phyloP scores from a whole-genome alignment of 371 early-diverging fungal species.

The Mortierella sp. region DNA sequence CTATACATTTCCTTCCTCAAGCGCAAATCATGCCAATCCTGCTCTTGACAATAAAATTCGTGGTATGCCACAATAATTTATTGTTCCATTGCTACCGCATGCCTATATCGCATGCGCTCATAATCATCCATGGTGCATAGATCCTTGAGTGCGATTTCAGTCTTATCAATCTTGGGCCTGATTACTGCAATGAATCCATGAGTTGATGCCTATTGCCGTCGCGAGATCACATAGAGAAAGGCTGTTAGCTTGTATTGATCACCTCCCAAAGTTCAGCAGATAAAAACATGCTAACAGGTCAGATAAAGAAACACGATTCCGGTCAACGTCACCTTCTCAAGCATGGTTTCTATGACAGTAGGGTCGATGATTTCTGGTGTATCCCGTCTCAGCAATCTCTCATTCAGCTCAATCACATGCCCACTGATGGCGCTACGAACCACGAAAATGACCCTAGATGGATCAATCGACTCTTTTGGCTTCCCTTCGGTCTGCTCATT shows the following conservation, averaged over 20 bases:
- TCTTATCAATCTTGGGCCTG: slow-evolving; percentile 43
- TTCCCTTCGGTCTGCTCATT: not conserved
- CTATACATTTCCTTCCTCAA: not conserved
- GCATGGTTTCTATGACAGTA: slow-evolving; percentile 27
- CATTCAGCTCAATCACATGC: slow-evolving; percentile 47
- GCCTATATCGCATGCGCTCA: slow-evolving; percentile 1
- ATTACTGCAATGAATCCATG: slow-evolving; percentile 54
- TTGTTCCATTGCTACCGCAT: not conserved
- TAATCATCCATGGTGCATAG: slow-evolving; percentile 34
- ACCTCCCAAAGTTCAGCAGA: not conserved
- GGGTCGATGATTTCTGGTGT: slow-evolving; percentile 27
- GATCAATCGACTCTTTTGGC: slow-evolving; percentile 29
- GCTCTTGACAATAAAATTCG: not conserved
- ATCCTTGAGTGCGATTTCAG: slow-evolving; percentile 31
- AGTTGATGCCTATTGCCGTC: slow-evolving; percentile 33
- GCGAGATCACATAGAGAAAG: not conserved
- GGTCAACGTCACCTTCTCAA: slow-evolving; percentile 33
- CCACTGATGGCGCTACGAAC: slow-evolving; percentile 33
- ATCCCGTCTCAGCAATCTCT: slow-evolving; percentile 24
- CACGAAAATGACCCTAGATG: slow-evolving; percentile 40
- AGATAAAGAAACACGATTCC: not conserved
- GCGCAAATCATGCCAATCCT: not conserved
- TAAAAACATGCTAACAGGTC: not conserved
- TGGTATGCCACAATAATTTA: not conserved
- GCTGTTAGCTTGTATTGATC: not conserved